Conservation (phyloP, 352 stramenopile species). For the Globisporangium nagaii region DNA sequence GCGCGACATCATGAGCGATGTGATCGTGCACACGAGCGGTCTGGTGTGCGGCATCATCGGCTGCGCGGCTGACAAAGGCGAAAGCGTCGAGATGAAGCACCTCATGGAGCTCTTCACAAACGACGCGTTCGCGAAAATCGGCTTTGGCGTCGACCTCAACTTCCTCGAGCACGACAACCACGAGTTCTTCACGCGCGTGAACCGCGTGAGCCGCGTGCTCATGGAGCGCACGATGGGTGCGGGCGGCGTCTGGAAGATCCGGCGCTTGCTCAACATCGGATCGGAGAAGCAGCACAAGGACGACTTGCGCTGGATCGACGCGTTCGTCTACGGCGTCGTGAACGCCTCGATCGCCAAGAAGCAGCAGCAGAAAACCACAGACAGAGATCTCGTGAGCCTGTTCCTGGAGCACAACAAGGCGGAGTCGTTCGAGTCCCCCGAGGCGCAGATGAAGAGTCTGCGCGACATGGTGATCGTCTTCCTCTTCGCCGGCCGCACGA, state of each 20-base stretch:
- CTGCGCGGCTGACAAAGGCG: background rate
- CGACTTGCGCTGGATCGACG: constrained; percentile 12
- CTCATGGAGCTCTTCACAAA: constrained; percentile 51
- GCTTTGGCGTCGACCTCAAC: constrained; percentile 28
- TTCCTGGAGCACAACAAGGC: constrained; percentile 1
- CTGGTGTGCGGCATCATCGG: background rate
- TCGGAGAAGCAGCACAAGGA: constrained; percentile 18
- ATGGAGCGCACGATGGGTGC: constrained; percentile 25
- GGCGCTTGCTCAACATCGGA: constrained; percentile 26
- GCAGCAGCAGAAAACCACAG: background rate
- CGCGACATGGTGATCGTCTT: constrained; percentile 66
- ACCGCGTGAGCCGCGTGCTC: constrained; percentile 24
- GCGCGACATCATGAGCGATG: constrained; percentile 20
- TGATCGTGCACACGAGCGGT: background rate
- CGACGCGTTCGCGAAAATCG: constrained; percentile 59
- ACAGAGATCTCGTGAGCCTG: constrained; percentile 2
- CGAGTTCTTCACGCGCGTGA: constrained; percentile 43
- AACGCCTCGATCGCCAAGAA: constrained; percentile 6
- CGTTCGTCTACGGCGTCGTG: constrained; percentile 1
- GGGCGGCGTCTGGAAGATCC: constrained; percentile 30
- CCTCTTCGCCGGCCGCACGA: constrained; percentile 68
- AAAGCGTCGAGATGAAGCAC: constrained; percentile 32
- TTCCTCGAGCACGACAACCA: constrained; percentile 30
- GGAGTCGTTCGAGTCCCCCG: background rate
- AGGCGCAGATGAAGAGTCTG: constrained; percentile 29